phyloP scores from a whole-genome alignment of 2,329 filamentous ascomycete species.

The Ophiosphaerella narmari region DNA sequence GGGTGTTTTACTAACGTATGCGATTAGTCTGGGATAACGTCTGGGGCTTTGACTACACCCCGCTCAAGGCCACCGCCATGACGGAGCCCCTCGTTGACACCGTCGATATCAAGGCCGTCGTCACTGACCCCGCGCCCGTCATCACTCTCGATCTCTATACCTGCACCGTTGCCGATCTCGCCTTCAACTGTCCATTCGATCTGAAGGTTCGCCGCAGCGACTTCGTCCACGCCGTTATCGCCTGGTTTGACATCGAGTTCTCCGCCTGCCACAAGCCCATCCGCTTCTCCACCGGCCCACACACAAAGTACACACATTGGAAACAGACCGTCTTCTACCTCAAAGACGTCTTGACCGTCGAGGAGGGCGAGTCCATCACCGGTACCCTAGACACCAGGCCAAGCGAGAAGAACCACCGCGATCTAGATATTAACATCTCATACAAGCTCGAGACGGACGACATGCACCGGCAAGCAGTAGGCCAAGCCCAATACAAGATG shows the following conservation, averaged over 20 bases:
- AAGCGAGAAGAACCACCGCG: slow-evolving; percentile 91
- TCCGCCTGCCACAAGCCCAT: slow-evolving; percentile 98
- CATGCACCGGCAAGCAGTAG: slow-evolving; percentile 68
- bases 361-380: slow-evolving; percentile 79
- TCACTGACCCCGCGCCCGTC: slow-evolving; percentile 85
- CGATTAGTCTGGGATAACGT: slow-evolving; percentile 95
- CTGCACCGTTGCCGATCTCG: slow-evolving; percentile 79
- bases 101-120: slow-evolving; percentile 94
- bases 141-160: slow-evolving; percentile 93
- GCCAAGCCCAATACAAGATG: slow-evolving; percentile 79
- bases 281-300: slow-evolving; percentile 93
- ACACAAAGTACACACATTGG: slow-evolving; percentile 99
- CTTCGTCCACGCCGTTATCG: slow-evolving; percentile 93
- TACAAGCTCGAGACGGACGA: slow-evolving; percentile 83
- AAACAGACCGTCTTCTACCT: slow-evolving; percentile 99
- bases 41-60: slow-evolving; percentile 95
- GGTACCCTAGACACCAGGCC: slow-evolving; percentile 81
- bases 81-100: slow-evolving; percentile 97
- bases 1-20: slow-evolving; percentile 4
- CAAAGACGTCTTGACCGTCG: slow-evolving; percentile 87
- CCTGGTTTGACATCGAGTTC: slow-evolving; percentile 99
- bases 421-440: slow-evolving; percentile 86
- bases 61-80: slow-evolving; percentile 89
- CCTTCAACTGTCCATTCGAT: slow-evolving; percentile 79
- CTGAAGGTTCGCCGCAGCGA: slow-evolving; percentile 82